Conservation (phyloP, 202 grass and related monocot species). For the Setaria italica region DNA sequence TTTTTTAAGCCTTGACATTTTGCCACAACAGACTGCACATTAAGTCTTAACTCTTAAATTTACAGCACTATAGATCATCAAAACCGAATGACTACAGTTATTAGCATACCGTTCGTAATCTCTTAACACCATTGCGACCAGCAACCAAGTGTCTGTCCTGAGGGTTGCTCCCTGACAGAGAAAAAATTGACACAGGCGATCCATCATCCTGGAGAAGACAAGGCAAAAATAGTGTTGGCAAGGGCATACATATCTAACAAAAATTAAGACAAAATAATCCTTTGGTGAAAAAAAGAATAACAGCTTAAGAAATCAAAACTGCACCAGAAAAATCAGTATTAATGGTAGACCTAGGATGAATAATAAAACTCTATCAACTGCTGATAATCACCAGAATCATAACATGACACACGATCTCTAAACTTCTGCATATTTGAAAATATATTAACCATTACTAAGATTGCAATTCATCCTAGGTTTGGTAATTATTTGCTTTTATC, state of each 20-base stretch:
- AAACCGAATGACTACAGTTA: constrained; percentile 19
- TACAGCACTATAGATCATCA: constrained; percentile 26
- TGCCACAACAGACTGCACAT: not conserved
- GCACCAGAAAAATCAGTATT: not conserved
- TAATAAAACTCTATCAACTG: constrained; percentile 2
- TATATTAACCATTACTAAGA: not conserved
- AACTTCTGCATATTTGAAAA: constrained; percentile 9
- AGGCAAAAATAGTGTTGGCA: constrained; percentile 29
- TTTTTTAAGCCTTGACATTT: constrained; percentile 16
- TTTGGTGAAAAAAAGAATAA: not conserved
- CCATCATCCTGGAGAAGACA: constrained; percentile 88
- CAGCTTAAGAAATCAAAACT: constrained; percentile 26
- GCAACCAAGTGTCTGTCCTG: constrained; percentile 92
- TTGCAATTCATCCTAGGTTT: not conserved
- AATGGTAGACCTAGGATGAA: constrained; percentile 17
- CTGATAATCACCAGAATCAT: not conserved
- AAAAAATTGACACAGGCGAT: constrained; percentile 91
- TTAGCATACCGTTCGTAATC: constrained; percentile 81
- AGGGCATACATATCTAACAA: constrained; percentile 25
- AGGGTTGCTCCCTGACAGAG: constrained; percentile 85
- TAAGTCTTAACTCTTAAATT: not conserved
- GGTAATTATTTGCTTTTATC: not conserved
- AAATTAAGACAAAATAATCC: constrained; percentile 23
- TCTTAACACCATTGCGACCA: constrained; percentile 94
- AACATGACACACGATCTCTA: constrained; percentile 2